Conservation (phyloP, 495 filamentous ascomycete species). For the Xeromyces bisporus region DNA sequence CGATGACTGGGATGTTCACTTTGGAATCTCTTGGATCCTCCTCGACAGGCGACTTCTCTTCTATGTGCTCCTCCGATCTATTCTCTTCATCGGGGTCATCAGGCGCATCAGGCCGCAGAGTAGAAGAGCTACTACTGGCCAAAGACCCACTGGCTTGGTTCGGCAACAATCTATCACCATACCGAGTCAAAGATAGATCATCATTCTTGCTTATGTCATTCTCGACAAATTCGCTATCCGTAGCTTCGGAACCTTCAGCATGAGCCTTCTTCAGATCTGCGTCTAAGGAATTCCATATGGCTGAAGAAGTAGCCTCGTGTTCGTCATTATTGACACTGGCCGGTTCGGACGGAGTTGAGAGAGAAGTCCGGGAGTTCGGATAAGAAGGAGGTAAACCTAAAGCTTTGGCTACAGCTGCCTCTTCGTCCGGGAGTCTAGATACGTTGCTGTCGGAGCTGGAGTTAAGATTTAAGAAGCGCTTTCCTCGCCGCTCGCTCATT, state of each 20-base stretch:
- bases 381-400: slow-evolving; percentile 41
- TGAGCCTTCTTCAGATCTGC: slow-evolving; percentile 16
- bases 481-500: slow-evolving; percentile 35
- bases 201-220: slow-evolving; percentile 4
- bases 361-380: slow-evolving; percentile 28
- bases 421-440: slow-evolving; percentile 36
- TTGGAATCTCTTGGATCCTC: slow-evolving; percentile 1
- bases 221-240: slow-evolving; percentile 25
- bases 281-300: slow-evolving; percentile 14
- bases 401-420: slow-evolving; percentile 56
- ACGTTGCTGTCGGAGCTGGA: slow-evolving; percentile 24
- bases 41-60: not conserved
- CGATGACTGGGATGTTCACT: slow-evolving; percentile 10
- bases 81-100: slow-evolving; percentile 2
- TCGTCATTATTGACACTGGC: slow-evolving; percentile 24
- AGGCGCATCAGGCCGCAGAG: slow-evolving; percentile 10
- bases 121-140: not conserved
- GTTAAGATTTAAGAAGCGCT: slow-evolving; percentile 35
- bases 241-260: slow-evolving; percentile 18
- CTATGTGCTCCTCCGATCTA: not conserved
- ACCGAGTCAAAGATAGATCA: not conserved
- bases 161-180: not conserved
- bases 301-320: slow-evolving; percentile 9
- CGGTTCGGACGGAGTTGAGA: slow-evolving; percentile 32
- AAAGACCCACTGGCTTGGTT: not conserved